Evolutionary conservation across 352 stramenopile genomes (phyloP).

Genomic region (Phytophthora sp.): DNA sequence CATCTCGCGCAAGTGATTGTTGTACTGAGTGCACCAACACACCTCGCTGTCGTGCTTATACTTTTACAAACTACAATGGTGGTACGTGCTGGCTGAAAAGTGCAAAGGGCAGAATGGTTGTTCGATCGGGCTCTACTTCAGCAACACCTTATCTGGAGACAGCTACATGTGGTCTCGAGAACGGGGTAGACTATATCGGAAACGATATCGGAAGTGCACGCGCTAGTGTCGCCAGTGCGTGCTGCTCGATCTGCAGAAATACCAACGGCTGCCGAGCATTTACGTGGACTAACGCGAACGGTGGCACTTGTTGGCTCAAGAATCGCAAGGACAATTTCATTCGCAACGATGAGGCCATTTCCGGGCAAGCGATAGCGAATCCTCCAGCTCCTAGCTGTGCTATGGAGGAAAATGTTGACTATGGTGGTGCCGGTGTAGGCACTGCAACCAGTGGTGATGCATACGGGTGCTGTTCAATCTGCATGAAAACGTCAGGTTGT

Average conservation of each 20-base stretch:
- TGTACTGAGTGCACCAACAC: slow-evolving; percentile 21
- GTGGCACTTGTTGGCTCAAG: slow-evolving; percentile 62
- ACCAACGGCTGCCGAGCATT: slow-evolving; percentile 43
- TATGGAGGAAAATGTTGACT: slow-evolving; percentile 32
- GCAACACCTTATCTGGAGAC: slow-evolving; percentile 12
- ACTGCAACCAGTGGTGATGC: slow-evolving; percentile 14
- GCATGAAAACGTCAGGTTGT: slow-evolving; percentile 35
- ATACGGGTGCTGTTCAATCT: slow-evolving; percentile 37
- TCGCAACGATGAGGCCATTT: slow-evolving; percentile 13
- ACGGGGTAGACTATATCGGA: slow-evolving; percentile 28
- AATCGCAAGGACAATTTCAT: slow-evolving; percentile 31
- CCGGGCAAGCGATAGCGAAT: slow-evolving; percentile 24
- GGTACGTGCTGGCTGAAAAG: slow-evolving; percentile 42
- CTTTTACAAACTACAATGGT: slow-evolving; percentile 27
- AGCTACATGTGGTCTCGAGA: slow-evolving; percentile 32
- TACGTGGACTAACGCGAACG: slow-evolving; percentile 52
- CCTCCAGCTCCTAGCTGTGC: slow-evolving; percentile 25
- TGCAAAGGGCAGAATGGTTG: slow-evolving; percentile 28
- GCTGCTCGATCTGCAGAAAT: slow-evolving; percentile 24
- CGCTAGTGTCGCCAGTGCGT: slow-evolving; percentile 13
- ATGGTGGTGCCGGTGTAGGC: slow-evolving; percentile 18
- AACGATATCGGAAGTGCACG: slow-evolving; percentile 36
- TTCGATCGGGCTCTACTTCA: slow-evolving; percentile 11
- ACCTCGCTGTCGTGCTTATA: slow-evolving; percentile 44
- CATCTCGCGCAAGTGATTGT: slow-evolving; percentile 28